Percentiles rank a stretch among this genome's conserved stretches.
These are phyloP conservation scores for Mytilinidion resinicola DNA, from an alignment of 495 filamentous ascomycete genomes.

Conservation along the genomic window DNA sequence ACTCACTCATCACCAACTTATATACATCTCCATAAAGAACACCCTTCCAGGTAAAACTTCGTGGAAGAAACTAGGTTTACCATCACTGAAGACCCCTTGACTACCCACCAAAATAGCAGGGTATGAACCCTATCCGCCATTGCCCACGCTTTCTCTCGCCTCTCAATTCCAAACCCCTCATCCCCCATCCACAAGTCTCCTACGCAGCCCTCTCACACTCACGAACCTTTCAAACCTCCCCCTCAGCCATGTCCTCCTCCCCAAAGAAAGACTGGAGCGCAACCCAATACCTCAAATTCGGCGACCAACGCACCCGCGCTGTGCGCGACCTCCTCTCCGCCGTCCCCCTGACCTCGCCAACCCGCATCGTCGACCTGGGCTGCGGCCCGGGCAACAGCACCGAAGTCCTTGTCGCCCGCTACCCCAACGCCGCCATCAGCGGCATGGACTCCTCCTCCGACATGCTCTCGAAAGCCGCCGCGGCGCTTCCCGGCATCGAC, in stretches of 20 bases:
- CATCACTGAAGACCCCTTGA: too few species aligned
- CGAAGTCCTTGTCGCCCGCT: constrained; percentile 38
- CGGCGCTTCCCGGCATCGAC: background rate
- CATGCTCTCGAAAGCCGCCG: constrained; percentile 47
- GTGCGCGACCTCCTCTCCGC: constrained; percentile 43
- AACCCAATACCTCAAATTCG: constrained; percentile 46
- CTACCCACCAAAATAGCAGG: too few species aligned
- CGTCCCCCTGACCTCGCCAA: constrained; percentile 25
- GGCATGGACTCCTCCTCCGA: constrained; percentile 50
- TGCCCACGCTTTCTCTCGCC: too few species aligned
- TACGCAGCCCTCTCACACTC: background rate
- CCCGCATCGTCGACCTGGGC: constrained; percentile 46
- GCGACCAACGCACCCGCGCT: constrained; percentile 42
- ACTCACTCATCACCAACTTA: too few species aligned
- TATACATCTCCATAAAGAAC: too few species aligned
- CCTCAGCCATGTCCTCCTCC: background rate
- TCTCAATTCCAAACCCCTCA: too few species aligned
- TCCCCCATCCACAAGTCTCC: too few species aligned
- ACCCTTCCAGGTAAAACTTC: too few species aligned
- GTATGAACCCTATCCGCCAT: too few species aligned
- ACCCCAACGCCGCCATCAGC: constrained; percentile 41
- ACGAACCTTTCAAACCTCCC: background rate
- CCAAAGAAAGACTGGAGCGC: constrained; percentile 42
- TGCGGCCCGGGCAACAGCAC: constrained; percentile 54
- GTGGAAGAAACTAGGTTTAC: too few species aligned